Percentiles rank a stretch among this genome's conserved stretches.
phyloP scores from a whole-genome alignment of 1,139 yeast genomes.

The Trichomonascaceae sp. region DNA sequence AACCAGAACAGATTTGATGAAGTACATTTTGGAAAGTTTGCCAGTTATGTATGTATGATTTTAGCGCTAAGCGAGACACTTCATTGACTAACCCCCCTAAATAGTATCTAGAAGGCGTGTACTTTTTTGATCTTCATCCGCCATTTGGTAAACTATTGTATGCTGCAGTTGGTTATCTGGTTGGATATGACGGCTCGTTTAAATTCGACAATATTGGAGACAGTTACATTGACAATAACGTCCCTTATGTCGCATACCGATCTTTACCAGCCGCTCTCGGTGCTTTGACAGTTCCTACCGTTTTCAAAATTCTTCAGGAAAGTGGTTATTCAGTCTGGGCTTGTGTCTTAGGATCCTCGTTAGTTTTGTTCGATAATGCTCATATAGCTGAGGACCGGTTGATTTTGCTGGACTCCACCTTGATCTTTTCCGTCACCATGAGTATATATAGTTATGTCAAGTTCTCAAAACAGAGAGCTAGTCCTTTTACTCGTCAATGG shows the following conservation, averaged over 20 bases:
- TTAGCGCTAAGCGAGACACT: background rate
- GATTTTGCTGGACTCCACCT: constrained; percentile 84
- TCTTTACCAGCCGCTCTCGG: constrained; percentile 79
- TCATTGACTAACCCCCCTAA: background rate
- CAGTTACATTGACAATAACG: constrained; percentile 64
- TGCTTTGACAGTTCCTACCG: constrained; percentile 69
- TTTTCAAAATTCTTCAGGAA: constrained; percentile 78
- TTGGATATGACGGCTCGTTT: constrained; percentile 79
- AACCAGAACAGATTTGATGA: constrained; percentile 58
- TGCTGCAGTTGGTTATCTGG: constrained; percentile 82
- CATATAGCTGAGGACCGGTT: constrained; percentile 88
- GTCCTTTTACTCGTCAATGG: constrained; percentile 68
- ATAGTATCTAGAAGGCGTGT: constrained; percentile 32
- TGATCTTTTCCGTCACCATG: constrained; percentile 72
- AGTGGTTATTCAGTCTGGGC: constrained; percentile 75
- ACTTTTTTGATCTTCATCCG: constrained; percentile 82
- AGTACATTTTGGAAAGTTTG: constrained; percentile 85
- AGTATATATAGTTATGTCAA: constrained; percentile 73
- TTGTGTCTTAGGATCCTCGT: constrained; percentile 69
- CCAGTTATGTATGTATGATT: constrained; percentile 47
- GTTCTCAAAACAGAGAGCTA: constrained; percentile 64
- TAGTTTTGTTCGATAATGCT: constrained; percentile 86
- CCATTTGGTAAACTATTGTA: constrained; percentile 91
- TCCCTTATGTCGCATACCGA: constrained; percentile 87
- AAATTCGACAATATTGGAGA: constrained; percentile 91